Base-by-base conservation (phyloP, 2,329 filamentous ascomycete genomes). In the Parastagonospora avenae region DNA sequence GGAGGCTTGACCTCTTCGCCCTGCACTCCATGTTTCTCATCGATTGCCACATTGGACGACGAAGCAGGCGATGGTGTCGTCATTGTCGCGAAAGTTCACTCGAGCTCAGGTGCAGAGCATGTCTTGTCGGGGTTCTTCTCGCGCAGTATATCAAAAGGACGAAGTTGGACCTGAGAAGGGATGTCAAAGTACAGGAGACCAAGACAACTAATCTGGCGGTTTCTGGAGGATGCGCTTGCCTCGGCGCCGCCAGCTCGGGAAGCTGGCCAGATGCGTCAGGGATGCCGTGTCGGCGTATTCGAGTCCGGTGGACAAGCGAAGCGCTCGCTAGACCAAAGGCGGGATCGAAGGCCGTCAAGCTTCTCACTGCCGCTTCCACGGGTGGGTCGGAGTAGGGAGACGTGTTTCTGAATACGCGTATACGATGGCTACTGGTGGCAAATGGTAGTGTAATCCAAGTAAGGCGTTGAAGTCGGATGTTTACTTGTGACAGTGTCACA, bases 21-120 rank as follows among this genome's bases (percentile, higher is more conserved):
- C 9, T 51, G 50, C 9, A 46, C 41, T 30, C 54, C 57, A 58
- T 56, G 55, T 48, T 68, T 70, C 54, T 72, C 64, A 15, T 62
- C 58, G 9, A 60, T 39, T 16, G 54, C 57, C 45, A 43, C 50
- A 12, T 54, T 58, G 5, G 58, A 52, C 38, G 52, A 55, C 42
- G 51, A 48, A 16, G 39, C 46, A 35, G 41, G 51, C 49, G 38
- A 51, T 48, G 40, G 48, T 54, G 48, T 55, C 51, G 6, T 57
- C 57, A 41, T 47, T 40, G 8, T 41, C 14, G 29, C 19, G 12
- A 5, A 24, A 24, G 19, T 24, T 5, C 9, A 14, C 5, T 16
- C 56, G 54, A 51, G 54, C 42, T 57, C 51, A 45, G 46, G 29
- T 46, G 30, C 32, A 36, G 48, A 48, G 49, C 54, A 47, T 52